These are phyloP conservation scores for Monotropa hypopitys DNA, from an alignment of 179 eudicot species.

Conservation along the genomic window DNA sequence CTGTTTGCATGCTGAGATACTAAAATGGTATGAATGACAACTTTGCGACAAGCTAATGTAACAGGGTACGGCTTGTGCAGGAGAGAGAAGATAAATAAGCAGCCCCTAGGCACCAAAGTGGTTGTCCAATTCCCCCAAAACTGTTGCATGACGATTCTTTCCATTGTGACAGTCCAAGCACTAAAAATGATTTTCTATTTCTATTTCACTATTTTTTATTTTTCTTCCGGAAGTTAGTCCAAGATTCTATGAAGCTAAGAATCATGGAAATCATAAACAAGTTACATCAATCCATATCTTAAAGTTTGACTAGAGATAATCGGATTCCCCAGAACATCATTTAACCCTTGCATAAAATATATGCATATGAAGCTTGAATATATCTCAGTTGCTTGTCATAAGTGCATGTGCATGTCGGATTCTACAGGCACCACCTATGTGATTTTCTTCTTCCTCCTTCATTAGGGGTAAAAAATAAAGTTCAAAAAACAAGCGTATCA, in stretches of 20 bases:
- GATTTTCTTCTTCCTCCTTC: neutral
- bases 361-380: neutral
- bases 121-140: neutral
- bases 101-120: neutral
- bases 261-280: neutral
- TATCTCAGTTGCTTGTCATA: neutral
- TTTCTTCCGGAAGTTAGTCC: neutral
- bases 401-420: neutral
- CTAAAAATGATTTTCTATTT: neutral
- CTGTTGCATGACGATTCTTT: neutral
- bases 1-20: neutral
- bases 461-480: neutral
- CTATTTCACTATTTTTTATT: neutral
- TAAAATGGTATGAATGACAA: neutral
- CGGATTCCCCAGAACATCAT: neutral
- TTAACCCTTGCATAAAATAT: neutral
- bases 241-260: neutral
- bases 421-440: neutral
- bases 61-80: neutral
- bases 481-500: neutral
- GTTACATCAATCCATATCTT: neutral
- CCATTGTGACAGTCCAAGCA: neutral
- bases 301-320: neutral
- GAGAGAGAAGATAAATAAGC: neutral
- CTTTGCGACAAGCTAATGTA: neutral